Base-by-base conservation (phyloP, 1,284 basidiomycete genomes). In the Rhodotorula sp. region DNA sequence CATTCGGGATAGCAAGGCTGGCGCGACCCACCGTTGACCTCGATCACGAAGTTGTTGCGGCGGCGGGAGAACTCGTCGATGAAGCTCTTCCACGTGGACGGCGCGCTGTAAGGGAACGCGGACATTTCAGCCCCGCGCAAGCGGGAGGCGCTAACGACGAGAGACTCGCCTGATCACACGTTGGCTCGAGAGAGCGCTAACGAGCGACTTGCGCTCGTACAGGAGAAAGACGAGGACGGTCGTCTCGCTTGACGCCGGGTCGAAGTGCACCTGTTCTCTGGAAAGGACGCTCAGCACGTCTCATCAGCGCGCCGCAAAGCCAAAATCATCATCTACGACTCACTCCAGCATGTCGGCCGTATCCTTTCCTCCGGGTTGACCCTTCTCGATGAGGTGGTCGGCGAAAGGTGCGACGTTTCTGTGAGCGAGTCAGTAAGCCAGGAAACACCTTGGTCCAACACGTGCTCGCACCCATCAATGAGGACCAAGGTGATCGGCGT, bases 301-400 rank as follows among this genome's bases (percentile, higher is more conserved):
- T 27, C 25, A 63, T n/a, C 2, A 8, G 12, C 17, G 17, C 34
- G 7, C 34, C 2, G 9, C 19, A 4, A 4, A 1, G 4, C 13
- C 2, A 21, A n/a, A 5, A 17, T 3, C 2, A 4, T 4, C 5
- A 9, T 4, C 5, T 1, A 0, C 1, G 49, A 5, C 57, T n/a
- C 21, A 59, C 64, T 25, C n/a, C n/a, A 59, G 21, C 9, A 34
- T 27, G 0, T n/a, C 21, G 41, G 64, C 49, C 5, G 55, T 56
- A 17, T 50, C 34, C 34, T 42, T 48, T 0, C 64, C 64, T 17
- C 64, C 56, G 12, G 27, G 9, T 41, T n/a, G 7, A 7, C 48
- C 64, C 8, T 14, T n/a, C 23, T 58, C 57, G 27, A 66, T 53
- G 19, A 66, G 56, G 10, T 45, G 17, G 57, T 66, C 56, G n/a